Conservation (phyloP, 73 alveolate species). For the Symbiodinium pilosum region DNA sequence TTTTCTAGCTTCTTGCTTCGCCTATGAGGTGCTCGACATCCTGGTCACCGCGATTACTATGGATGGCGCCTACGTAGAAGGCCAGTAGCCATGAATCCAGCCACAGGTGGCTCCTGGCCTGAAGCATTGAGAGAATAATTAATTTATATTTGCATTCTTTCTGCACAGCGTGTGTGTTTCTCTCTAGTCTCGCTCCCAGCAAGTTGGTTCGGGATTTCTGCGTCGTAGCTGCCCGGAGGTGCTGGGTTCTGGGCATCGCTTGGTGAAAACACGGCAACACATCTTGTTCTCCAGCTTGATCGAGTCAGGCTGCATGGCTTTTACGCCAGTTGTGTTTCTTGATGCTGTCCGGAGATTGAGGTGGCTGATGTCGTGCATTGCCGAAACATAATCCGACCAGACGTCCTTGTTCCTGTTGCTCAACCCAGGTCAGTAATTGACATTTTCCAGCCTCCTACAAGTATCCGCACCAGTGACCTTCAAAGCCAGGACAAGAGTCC, state of each 20-base stretch:
- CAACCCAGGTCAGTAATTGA: slow-evolving; percentile 87
- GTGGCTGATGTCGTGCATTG: no score
- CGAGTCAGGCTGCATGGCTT: slow-evolving; percentile 19
- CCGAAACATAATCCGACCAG: no score
- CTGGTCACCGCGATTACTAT: slow-evolving; percentile 65
- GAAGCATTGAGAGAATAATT: no score
- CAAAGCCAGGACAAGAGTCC: neutral
- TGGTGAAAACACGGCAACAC: slow-evolving; percentile 47
- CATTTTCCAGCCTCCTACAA: slow-evolving; percentile 63
- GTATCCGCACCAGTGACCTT: slow-evolving; percentile 27
- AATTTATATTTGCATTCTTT: no score
- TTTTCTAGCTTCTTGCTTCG: no score
- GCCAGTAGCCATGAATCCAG: no score
- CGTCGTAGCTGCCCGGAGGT: no score
- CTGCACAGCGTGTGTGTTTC: neutral
- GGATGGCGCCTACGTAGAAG: slow-evolving; percentile 74
- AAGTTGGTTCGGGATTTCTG: neutral
- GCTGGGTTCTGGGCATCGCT: slow-evolving; percentile 47
- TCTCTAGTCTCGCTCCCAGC: no score
- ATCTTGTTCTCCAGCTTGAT: slow-evolving; percentile 56
- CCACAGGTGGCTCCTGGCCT: no score
- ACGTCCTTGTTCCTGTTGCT: neutral
- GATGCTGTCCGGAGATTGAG: no score
- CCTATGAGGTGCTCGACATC: slow-evolving; percentile 58
- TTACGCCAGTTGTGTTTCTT: no score